Evolutionary conservation across 2,329 filamentous ascomycete species (phyloP), one percentile per base, ranked within the genome.

Genomic region (Byssoonygena ceratinophila): DNA sequence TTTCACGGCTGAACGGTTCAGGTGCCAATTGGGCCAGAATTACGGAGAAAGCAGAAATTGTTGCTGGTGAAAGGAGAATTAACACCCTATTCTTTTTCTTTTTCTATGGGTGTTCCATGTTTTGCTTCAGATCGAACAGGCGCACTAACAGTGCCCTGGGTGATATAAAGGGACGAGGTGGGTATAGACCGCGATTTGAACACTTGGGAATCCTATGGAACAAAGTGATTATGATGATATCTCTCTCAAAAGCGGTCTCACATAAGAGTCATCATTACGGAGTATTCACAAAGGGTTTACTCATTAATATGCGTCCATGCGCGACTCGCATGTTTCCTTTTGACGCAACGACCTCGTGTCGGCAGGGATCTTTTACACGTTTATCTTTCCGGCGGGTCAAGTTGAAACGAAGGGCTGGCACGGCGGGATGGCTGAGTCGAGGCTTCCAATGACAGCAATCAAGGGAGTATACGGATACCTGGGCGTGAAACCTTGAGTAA

Each of bases 311-410:
- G 44, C 20, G 16, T 46, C n/a, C 40, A 44, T 44, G 40, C 20
- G 22, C 40, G 22, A 44, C 18, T 44, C 40, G 11, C 3, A n/a
- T 5, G 32, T 34, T 41, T 31, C 25, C n/a, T 40, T 31, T 49
- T 49, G 34, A 41, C 16, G 34, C 46, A 40, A 40, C 23, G 27
- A 20, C 46, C 34, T 49, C 46, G 46, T 49, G 46, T 41, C 36
- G 18, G 23, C 46, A 49, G 36, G 46, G 32, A 49, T 49, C 5
- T 18, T 37, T 18, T 37, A 16, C n/a, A 39, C 36, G 16, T 39
- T 40, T 11, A 23, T 6, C 37, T 18, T 18, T 22, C 37, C 3
- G 37, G 18, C 18, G 37, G 18, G 37, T 20, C 18, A n/a, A 5
- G 14, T 14, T 37, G 4, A 37, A 6, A 16, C 4, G 34, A 37